A percentile compares a stretch with the other conserved stretches of the same genome.
phyloP scores from a whole-genome alignment of 2,329 filamentous ascomycete species.

The Cladophialophora bantiana region DNA sequence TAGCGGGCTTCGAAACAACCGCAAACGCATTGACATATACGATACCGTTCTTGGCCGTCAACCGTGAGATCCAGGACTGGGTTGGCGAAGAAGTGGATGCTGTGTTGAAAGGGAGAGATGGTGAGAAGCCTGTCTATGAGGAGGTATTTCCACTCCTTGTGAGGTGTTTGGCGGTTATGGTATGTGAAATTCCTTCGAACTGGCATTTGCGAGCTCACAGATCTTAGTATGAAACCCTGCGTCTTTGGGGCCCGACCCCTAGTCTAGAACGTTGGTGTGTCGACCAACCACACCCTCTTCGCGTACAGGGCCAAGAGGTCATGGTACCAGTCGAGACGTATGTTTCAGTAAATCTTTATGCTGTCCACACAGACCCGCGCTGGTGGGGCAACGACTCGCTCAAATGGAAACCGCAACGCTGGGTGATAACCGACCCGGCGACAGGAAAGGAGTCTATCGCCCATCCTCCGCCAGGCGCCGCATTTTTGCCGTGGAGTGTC shows the following conservation, averaged over 20 bases:
- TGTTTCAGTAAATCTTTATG: constrained; percentile 39
- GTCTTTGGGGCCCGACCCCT: constrained; percentile 40
- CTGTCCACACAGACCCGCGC: constrained; percentile 42
- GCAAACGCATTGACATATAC: constrained; percentile 55
- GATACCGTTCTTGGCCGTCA: constrained; percentile 53
- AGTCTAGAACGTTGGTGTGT: constrained; percentile 33
- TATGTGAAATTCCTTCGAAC: constrained; percentile 13
- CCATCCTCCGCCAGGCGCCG: constrained; percentile 22
- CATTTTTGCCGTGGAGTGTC: constrained; percentile 44
- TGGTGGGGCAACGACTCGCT: constrained; percentile 43
- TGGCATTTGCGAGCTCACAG: not conserved
- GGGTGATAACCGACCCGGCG: constrained; percentile 40
- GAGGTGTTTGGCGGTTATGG: constrained; percentile 34
- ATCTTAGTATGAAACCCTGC: constrained; percentile 42
- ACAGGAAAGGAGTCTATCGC: constrained; percentile 28
- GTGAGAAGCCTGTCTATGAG: constrained; percentile 25
- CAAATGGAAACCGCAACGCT: constrained; percentile 46
- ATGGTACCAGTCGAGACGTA: constrained; percentile 34
- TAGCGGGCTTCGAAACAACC: constrained; percentile 62
- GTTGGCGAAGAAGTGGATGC: constrained; percentile 50
- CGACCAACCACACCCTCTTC: constrained; percentile 29
- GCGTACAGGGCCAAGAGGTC: constrained; percentile 27
- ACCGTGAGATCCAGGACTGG: constrained; percentile 57
- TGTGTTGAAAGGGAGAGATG: constrained; percentile 10
- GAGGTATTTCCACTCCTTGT: constrained; percentile 26